Conservation (phyloP, 1,284 basidiomycete species). For the Gymnopus androsaceus region DNA sequence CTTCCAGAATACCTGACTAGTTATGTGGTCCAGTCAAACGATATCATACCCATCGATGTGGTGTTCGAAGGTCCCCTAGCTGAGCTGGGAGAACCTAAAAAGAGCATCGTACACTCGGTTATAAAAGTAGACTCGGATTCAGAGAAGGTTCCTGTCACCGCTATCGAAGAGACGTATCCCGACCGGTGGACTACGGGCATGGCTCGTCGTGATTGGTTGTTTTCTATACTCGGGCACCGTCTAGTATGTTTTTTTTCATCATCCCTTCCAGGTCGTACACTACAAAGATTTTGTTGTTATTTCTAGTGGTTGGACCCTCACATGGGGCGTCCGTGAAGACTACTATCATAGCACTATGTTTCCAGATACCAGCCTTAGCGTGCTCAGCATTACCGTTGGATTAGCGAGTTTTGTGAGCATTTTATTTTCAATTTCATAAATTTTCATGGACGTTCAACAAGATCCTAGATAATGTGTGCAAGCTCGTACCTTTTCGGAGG, state of each 20-base stretch:
- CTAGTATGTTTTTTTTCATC: constrained; percentile 11
- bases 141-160: background rate
- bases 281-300: background rate
- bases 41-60: constrained; percentile 15
- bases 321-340: constrained; percentile 21
- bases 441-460: background rate
- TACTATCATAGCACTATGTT: constrained; percentile 22
- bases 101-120: background rate
- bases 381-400: constrained; percentile 13
- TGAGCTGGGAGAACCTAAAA: constrained; percentile 4
- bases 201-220: constrained; percentile 19
- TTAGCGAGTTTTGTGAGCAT: constrained; percentile 16
- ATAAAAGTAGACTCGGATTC: background rate
- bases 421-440: background rate
- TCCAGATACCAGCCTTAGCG: constrained; percentile 14
- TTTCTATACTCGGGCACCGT: constrained; percentile 15
- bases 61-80: background rate
- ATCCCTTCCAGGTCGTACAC: background rate
- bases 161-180: constrained; percentile 5
- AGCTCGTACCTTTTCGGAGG: constrained; percentile 19
- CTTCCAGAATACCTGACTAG: background rate
- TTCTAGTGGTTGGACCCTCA: constrained; percentile 17
- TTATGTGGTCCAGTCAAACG: constrained; percentile 8
- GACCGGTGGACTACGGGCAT: constrained; percentile 16
- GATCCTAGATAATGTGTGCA: constrained; percentile 16